phyloP scores from a whole-genome alignment of 1,284 basidiomycete species.

The Heterobasidion parviporum region DNA sequence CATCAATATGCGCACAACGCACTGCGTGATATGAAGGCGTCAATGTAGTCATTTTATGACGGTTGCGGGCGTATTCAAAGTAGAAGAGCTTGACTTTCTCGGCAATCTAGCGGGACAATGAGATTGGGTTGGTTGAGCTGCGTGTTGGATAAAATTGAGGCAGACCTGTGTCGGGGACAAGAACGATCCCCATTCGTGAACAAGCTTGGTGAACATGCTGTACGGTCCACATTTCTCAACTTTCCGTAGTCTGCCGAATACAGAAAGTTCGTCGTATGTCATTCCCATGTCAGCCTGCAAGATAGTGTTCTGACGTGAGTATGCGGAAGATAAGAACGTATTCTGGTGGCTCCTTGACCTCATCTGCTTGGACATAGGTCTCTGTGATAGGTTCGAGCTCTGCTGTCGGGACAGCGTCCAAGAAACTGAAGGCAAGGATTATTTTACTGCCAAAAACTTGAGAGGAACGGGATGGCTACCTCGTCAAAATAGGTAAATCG shows the following conservation, averaged over 20 bases:
- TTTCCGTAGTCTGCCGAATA: slow-evolving; percentile 91
- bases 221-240: slow-evolving; percentile 97
- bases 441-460: background rate
- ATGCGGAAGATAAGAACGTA: background rate
- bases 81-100: slow-evolving; percentile 98
- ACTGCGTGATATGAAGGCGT: slow-evolving; percentile 97
- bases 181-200: slow-evolving; percentile 84
- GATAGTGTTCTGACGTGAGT: background rate
- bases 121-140: background rate
- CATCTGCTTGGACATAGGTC: slow-evolving; percentile 91
- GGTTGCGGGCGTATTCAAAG: slow-evolving; percentile 93
- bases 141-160: background rate
- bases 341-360: slow-evolving; percentile 35
- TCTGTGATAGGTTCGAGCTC: slow-evolving; percentile 95
- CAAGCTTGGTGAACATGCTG: slow-evolving; percentile 91
- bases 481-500: slow-evolving; percentile 75
- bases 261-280: slow-evolving; percentile 96
- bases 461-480: slow-evolving; percentile 33
- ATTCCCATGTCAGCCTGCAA: slow-evolving; percentile 92
- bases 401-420: slow-evolving; percentile 89
- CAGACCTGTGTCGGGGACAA: slow-evolving; percentile 74
- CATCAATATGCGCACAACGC: slow-evolving; percentile 18
- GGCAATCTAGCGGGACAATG: slow-evolving; percentile 58
- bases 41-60: slow-evolving; percentile 99
- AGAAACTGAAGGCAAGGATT: slow-evolving; percentile 50